Percentiles rank a stretch among this genome's conserved stretches.
Conservation (phyloP, 768 basidiomycete genomes). For the Cyclocybe cylindracea region DNA sequence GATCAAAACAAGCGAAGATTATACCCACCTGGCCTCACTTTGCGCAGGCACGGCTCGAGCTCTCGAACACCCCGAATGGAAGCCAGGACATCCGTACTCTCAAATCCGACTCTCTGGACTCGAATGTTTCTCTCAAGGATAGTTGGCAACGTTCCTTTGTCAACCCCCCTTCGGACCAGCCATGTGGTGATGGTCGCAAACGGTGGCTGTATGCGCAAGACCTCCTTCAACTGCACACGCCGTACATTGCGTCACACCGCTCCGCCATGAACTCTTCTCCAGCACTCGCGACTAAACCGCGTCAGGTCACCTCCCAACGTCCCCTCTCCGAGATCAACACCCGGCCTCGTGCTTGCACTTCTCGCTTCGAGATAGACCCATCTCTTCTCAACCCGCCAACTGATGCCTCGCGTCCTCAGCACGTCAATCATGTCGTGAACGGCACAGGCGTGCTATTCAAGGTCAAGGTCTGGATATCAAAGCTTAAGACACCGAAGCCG, state of each 20-base stretch:
- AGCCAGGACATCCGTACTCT: constrained; percentile 1
- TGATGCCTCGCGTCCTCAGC: not conserved
- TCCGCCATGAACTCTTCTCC: constrained; percentile 2
- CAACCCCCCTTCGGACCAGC: constrained; percentile 5
- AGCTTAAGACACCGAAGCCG: constrained; percentile 14
- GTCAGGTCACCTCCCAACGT: not conserved
- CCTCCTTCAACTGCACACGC: constrained; percentile 3
- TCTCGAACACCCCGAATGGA: not conserved
- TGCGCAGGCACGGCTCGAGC: not conserved
- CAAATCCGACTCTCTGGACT: not conserved
- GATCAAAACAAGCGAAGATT: constrained; percentile 2
- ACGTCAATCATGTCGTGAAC: constrained; percentile 6
- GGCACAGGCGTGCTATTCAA: constrained; percentile 15
- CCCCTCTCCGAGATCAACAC: not conserved
- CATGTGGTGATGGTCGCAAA: constrained; percentile 15
- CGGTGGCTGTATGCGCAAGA: constrained; percentile 14
- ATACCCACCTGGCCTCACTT: not conserved
- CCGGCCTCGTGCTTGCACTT: not conserved
- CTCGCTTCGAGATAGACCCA: not conserved
- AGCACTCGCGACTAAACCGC: not conserved
- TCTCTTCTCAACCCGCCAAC: not conserved
- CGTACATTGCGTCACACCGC: not conserved
- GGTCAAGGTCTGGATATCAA: constrained; percentile 16
- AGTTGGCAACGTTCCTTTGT: constrained; percentile 15
- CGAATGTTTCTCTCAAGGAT: constrained; percentile 2